These are phyloP conservation scores for Trichomonas vaginalis DNA, from an alignment of 208 protist genomes.

Conservation along the genomic window DNA sequence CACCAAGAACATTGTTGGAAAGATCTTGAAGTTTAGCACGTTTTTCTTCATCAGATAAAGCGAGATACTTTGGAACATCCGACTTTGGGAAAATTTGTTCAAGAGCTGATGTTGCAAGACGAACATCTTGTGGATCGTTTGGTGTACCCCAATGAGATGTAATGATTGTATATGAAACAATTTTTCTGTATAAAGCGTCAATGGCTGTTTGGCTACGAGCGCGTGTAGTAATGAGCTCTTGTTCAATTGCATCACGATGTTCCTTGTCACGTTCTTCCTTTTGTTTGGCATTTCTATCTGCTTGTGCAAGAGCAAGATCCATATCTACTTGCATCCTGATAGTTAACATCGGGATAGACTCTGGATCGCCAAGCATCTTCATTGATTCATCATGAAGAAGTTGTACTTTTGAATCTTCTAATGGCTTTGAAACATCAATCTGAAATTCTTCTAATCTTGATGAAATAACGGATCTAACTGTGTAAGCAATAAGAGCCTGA, in stretches of 20 bases:
- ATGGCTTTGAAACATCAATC: neutral
- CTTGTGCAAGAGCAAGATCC: neutral
- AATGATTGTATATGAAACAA: conserved; percentile 12
- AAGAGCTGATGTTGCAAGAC: conserved; percentile 17
- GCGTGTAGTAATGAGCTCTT: conserved; percentile 19
- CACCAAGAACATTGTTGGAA: conserved; percentile 21
- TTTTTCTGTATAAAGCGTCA: conserved; percentile 9
- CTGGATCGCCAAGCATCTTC: neutral
- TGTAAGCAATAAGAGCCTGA: conserved; percentile 3
- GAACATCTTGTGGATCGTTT: conserved; percentile 23
- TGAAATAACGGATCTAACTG: neutral
- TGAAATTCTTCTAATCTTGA: neutral
- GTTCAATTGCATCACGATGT: neutral
- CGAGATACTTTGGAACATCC: conserved; percentile 11
- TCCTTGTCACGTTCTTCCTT: neutral
- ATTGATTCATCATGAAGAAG: neutral
- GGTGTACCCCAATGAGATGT: neutral
- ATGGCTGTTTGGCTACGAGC: neutral
- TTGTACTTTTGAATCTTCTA: neutral
- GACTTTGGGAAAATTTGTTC: conserved; percentile 20
- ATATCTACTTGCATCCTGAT: conserved; percentile 27
- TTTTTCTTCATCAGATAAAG: neutral
- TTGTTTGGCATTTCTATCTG: neutral
- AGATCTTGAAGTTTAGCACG: conserved; percentile 16
- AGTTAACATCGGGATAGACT: conserved; percentile 20